Evolutionary conservation across 495 filamentous ascomycete genomes (phyloP), one percentile per base, ranked within the genome.

Genomic region (Xylaria cubensis): DNA sequence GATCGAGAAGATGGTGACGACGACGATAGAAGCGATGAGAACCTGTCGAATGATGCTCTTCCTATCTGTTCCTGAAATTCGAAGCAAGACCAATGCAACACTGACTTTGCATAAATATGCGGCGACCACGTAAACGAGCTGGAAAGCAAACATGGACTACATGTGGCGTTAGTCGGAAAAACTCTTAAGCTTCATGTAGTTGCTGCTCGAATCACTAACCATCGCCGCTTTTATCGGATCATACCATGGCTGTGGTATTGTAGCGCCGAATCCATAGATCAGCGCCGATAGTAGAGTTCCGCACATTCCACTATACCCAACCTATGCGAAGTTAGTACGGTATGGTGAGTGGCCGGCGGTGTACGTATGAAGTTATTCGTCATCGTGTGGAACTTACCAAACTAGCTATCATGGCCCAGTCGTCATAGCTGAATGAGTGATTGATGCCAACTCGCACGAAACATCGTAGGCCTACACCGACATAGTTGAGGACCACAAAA

Each of bases 51-150:
- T 69, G 4, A 55, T 39, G 26, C 67, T 69, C 24, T 59, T 69
- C 26, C 26, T 69, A 29, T 69, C 67, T 24, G 67, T 36, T 7
- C 13, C 53, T 8, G 67, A 69, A 15, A 69, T 69, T 46, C 67
- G 67, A 55, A 69, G 53, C 26, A 69, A 17, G 5, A 69, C 67
- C n/a, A 69, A 36, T 15, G 67, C 67, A 46, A 69, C 67, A 15
- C 67, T 69, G 67, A 69, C 53, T 13, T 69, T 69, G 53, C 53
- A 59, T 9, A 69, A 41, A 48, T 69, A 69, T 46, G 67, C 67
- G 32, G 53, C 51, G 10, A 69, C 53, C 8, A 69, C 53, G 53
- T 69, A 69, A 17, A 69, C 67, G 39, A 69, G 53, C 26, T 69
- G 67, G 41, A 69, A 69, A 46, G 67, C 34, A 61, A 59, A 69